Evolutionary conservation across 768 basidiomycete genomes (phyloP), one percentile per base, ranked within the genome.

Genomic region (Suillus cothurnatus): DNA sequence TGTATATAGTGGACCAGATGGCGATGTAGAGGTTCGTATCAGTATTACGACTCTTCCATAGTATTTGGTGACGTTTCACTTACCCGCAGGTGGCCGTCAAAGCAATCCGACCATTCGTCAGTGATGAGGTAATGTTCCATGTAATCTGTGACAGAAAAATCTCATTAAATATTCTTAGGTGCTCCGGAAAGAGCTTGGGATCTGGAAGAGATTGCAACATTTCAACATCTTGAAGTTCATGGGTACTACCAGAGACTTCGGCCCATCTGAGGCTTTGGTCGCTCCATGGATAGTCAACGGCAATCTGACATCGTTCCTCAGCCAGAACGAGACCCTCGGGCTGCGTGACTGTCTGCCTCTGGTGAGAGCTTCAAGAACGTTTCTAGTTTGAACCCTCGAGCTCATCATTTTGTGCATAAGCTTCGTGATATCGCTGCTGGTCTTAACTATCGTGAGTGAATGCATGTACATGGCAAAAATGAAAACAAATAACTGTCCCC

Each of bases 181-280:
- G 12, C 47, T 72, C 14, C 60, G 64, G 17, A 67, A 69, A n/a
- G 71, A 71, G 50, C 62, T 73, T 15, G 61, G 64, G 6, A 69
- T 71, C 17, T 73, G 72, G 72, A 65, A 61, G 55, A n/a, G 60
- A 34, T 61, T 72, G 21, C 26, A 34, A 12, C 70, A 73, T 63
- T 17, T 21, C 6, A 72, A 72, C 61, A 65, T 73, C 26, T 45
- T 72, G 3, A 64, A 66, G 9, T 62, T 72, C 26, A 62, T 61
- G 32, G 69, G 72, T 15, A 56, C 64, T 12, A 49, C 68, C 12
- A 59, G n/a, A 11, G 66, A 66, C 41, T 72, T 67, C 61, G 68
- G 72, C 9, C 70, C 62, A 2, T 69, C 63, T 32, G 53, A 38
- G 32, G 70, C 72, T 21, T 62, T 71, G 69, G 66, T 73, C 11